phyloP scores from a whole-genome alignment of 495 filamentous ascomycete genomes.

The Bryoglossum gracile region DNA sequence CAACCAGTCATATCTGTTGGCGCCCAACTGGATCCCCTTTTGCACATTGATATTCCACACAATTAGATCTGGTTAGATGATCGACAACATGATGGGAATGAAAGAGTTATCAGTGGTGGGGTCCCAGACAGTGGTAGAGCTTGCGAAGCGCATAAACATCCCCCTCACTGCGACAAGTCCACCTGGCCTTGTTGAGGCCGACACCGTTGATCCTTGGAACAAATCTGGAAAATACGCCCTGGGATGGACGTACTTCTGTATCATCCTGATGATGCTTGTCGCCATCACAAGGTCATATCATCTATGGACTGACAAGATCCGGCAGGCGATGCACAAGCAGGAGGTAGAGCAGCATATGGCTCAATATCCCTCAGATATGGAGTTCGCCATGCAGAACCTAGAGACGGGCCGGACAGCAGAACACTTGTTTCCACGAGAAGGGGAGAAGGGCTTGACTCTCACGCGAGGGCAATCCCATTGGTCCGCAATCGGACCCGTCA shows the following conservation, averaged over 20 bases:
- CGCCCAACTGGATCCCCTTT: too few relatives aligned
- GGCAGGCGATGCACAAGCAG: constrained; percentile 76
- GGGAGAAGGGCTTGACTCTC: constrained; percentile 39
- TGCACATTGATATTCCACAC: too few relatives aligned
- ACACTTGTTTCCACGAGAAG: constrained; percentile 60
- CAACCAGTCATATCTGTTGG: too few relatives aligned
- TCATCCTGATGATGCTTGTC: constrained; percentile 60
- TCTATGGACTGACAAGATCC: constrained; percentile 80
- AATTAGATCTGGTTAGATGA: too few relatives aligned
- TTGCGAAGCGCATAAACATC: constrained; percentile 70
- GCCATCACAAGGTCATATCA: constrained; percentile 66
- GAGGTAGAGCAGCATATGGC: constrained; percentile 44
- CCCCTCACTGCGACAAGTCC: constrained; percentile 63
- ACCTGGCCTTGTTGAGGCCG: constrained; percentile 61
- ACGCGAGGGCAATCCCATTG: constrained; percentile 59
- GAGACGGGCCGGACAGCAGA: constrained; percentile 57
- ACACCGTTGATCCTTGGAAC: constrained; percentile 69
- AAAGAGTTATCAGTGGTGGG: constrained; percentile 14
- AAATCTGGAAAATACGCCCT: constrained; percentile 81
- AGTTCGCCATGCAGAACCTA: constrained; percentile 55
- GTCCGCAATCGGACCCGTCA: constrained; percentile 61
- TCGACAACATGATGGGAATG: too few relatives aligned
- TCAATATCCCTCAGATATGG: constrained; percentile 51
- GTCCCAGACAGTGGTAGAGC: constrained; percentile 24
- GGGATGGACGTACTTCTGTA: constrained; percentile 78